A percentile compares a stretch with the other conserved stretches of the same genome.
Evolutionary conservation across 257 asterid genomes (phyloP).

Genomic region (Eustoma russellianum): DNA sequence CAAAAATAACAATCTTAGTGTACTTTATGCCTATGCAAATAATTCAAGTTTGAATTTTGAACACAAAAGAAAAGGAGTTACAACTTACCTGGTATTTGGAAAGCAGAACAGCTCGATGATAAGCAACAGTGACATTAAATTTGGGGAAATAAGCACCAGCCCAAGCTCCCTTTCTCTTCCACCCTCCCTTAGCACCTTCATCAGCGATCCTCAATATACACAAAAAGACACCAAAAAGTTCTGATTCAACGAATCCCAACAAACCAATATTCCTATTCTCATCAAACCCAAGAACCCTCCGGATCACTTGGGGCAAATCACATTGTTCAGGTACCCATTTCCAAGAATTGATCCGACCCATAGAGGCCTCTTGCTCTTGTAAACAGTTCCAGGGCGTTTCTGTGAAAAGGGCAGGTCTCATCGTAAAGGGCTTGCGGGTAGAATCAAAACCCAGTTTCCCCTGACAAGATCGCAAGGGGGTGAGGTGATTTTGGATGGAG

Average conservation of each 20-base stretch:
- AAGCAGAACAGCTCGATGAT: slow-evolving; percentile 92
- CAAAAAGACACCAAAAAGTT: slow-evolving; percentile 67
- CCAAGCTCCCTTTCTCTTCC: slow-evolving; percentile 99
- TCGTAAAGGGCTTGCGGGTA: slow-evolving; percentile 54
- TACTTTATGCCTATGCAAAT: too few relatives aligned
- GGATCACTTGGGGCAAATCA: slow-evolving; percentile 69
- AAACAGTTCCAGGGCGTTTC: slow-evolving; percentile 92
- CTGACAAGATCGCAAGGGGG: slow-evolving; percentile 56
- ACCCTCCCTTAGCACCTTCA: slow-evolving; percentile 65
- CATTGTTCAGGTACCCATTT: slow-evolving; percentile 77
- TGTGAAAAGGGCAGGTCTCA: slow-evolving; percentile 81
- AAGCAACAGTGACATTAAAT: slow-evolving; percentile 79
- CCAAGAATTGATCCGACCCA: slow-evolving; percentile 93
- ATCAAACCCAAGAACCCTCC: slow-evolving; percentile 49
- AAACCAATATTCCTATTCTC: slow-evolving; percentile 69
- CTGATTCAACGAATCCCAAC: slow-evolving; percentile 91
- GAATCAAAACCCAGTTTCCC: slow-evolving; percentile 73
- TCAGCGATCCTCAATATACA: slow-evolving; percentile 69
- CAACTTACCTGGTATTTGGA: slow-evolving; percentile 69
- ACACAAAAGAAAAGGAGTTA: neutral
- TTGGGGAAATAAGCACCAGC: slow-evolving; percentile 86
- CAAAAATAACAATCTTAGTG: too few relatives aligned
- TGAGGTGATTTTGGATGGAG: slow-evolving; percentile 13
- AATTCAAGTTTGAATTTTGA: too few relatives aligned
- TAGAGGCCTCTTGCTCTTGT: slow-evolving; percentile 54